Evolutionary conservation across 192 early-diverging fungal genomes (phyloP).

Genomic region (Phycomyces blakesleeanus): DNA sequence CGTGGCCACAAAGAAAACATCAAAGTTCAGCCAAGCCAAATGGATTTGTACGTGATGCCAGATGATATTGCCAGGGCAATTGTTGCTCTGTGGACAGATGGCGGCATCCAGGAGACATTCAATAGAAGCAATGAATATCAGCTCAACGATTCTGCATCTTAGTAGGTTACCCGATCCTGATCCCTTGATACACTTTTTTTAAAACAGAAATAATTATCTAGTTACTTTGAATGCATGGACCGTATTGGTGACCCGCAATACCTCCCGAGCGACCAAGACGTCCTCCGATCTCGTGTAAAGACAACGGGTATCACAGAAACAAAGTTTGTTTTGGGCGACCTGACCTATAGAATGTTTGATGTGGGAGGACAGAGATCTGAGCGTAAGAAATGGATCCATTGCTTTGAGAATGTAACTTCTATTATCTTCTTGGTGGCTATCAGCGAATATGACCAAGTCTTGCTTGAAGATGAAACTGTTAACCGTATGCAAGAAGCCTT

Average conservation of each 20-base stretch:
- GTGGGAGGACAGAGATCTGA: conserved; percentile 97
- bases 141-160: conserved; percentile 92
- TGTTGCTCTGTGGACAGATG: conserved; percentile 78
- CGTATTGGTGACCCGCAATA: conserved; percentile 79
- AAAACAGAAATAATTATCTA: conserved; percentile 20
- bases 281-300: conserved; percentile 92
- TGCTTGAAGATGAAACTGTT: conserved; percentile 94
- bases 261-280: conserved; percentile 91
- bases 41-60: conserved; percentile 79
- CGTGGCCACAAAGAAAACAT: conserved; percentile 67
- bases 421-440: conserved; percentile 96
- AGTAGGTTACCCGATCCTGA: conserved; percentile 50
- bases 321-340: conserved; percentile 83
- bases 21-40: conserved; percentile 74
- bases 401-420: conserved; percentile 94
- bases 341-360: conserved; percentile 94
- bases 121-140: conserved; percentile 86
- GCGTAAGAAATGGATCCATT: conserved; percentile 99
- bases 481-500: conserved; percentile 97
- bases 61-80: conserved; percentile 73
- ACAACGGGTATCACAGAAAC: conserved; percentile 97
- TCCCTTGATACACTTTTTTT: conserved; percentile 1
- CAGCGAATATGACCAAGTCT: conserved; percentile 92
- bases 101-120: conserved; percentile 76
- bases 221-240: conserved; percentile 93